phyloP scores from a whole-genome alignment of 768 basidiomycete genomes.

The Suillus subaureus region DNA sequence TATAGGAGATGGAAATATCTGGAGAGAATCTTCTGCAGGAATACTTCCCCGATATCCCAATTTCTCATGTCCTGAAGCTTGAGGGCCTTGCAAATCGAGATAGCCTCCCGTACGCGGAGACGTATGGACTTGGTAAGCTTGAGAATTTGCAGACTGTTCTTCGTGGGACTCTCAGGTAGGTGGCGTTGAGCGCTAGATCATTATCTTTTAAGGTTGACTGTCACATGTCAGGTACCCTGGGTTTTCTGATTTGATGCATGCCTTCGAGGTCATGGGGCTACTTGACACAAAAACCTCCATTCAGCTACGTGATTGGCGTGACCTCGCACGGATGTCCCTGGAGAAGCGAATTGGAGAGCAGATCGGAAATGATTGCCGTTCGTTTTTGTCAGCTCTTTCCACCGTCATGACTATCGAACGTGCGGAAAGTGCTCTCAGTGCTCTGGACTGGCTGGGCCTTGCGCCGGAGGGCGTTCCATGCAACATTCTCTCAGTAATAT shows the following conservation, averaged over 20 bases:
- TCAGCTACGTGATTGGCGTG: slow-evolving; percentile 31
- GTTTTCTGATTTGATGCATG: slow-evolving; percentile 72
- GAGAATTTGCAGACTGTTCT: slow-evolving; percentile 62
- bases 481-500: slow-evolving; percentile 26
- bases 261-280: slow-evolving; percentile 71
- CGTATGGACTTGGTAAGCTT: slow-evolving; percentile 57
- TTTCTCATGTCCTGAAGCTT: slow-evolving; percentile 61
- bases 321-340: slow-evolving; percentile 40
- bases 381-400: slow-evolving; percentile 37
- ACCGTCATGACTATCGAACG: slow-evolving; percentile 18
- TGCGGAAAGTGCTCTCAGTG: slow-evolving; percentile 33
- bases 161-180: slow-evolving; percentile 82
- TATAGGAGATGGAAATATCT: slow-evolving; percentile 49
- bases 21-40: slow-evolving; percentile 56
- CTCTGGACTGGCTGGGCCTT: slow-evolving; percentile 46
- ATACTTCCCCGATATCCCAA: slow-evolving; percentile 67
- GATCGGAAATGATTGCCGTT: slow-evolving; percentile 32
- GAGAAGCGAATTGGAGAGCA: slow-evolving; percentile 26
- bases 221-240: slow-evolving; percentile 70
- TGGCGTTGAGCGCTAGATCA: neutral
- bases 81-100: slow-evolving; percentile 90
- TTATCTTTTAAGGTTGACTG: neutral
- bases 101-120: slow-evolving; percentile 67
- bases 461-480: neutral
- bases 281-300: slow-evolving; percentile 43